Percentiles rank a stretch among this genome's conserved stretches.
phyloP scores from a whole-genome alignment of 2,329 filamentous ascomycete genomes.

The Niveomyces coronatus region DNA sequence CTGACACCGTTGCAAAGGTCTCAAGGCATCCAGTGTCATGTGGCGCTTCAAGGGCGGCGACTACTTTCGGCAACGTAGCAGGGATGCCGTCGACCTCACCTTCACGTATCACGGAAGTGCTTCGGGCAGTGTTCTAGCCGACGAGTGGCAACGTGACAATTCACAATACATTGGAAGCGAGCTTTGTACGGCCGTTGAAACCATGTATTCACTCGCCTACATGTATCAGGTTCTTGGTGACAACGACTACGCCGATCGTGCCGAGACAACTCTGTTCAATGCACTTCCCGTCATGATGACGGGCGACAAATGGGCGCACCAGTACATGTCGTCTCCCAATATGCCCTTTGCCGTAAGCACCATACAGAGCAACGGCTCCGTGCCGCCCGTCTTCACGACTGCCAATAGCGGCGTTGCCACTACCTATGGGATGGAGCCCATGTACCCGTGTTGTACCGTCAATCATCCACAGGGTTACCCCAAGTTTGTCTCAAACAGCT shows the following conservation, averaged over 20 bases:
- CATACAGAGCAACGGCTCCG: slow-evolving; percentile 20
- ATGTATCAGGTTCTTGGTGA: slow-evolving; percentile 23
- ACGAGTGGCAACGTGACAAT: slow-evolving; percentile 28
- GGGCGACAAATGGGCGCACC: slow-evolving; percentile 43
- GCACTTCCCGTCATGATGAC: slow-evolving; percentile 40
- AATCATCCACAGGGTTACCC: slow-evolving; percentile 48
- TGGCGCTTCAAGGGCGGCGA: slow-evolving; percentile 29
- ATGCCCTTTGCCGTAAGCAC: slow-evolving; percentile 36
- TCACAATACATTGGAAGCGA: slow-evolving; percentile 28
- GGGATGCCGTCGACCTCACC: slow-evolving; percentile 26
- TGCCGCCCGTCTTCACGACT: slow-evolving; percentile 33
- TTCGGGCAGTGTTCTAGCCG: slow-evolving; percentile 31
- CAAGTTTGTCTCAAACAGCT: slow-evolving; percentile 41
- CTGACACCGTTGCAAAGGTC: slow-evolving; percentile 16
- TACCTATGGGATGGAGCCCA: slow-evolving; percentile 40
- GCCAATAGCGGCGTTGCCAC: slow-evolving; percentile 27
- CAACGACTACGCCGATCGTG: slow-evolving; percentile 36
- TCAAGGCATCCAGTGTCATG: slow-evolving; percentile 29
- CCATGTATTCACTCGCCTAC: slow-evolving; percentile 22
- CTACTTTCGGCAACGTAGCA: slow-evolving; percentile 24
- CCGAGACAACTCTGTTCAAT: slow-evolving; percentile 44
- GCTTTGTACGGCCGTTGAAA: slow-evolving; percentile 25
- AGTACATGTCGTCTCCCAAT: slow-evolving; percentile 45
- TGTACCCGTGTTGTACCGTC: slow-evolving; percentile 47
- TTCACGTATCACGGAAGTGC: slow-evolving; percentile 29